A percentile compares a stretch with the other conserved stretches of the same genome.
Evolutionary conservation across 1,284 basidiomycete species (phyloP).

Genomic region (Mycosarcoma mackinlayi): DNA sequence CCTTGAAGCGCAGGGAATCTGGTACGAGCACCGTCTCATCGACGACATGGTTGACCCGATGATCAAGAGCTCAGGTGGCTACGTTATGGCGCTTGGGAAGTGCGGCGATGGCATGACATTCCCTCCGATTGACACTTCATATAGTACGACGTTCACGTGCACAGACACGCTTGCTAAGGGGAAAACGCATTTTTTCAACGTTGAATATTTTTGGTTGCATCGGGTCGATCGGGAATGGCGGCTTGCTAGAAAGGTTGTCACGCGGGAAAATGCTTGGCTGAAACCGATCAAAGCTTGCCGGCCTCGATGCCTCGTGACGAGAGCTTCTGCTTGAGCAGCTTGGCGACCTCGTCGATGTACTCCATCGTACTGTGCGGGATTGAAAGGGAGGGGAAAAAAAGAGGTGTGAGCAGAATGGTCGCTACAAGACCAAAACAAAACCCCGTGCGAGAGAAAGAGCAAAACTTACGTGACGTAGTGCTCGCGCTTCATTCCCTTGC

Average conservation of each 20-base stretch:
- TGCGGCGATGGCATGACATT: no score
- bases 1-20: constrained; percentile 85
- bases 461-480: constrained; percentile 68
- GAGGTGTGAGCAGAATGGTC: no score
- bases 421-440: no score
- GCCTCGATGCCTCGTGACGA: constrained; percentile 49
- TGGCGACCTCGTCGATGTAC: constrained; percentile 64
- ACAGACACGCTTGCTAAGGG: no score
- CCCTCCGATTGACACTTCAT: no score
- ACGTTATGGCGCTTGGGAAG: constrained; percentile 83
- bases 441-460: no score
- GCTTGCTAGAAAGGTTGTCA: constrained; percentile 6
- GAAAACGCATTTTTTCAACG: no score
- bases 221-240: no score
- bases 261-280: neutral
- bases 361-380: no score
- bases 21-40: constrained; percentile 92
- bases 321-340: constrained; percentile 57
- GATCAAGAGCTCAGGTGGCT: constrained; percentile 95
- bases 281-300: constrained; percentile 52
- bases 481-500: constrained; percentile 73
- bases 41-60: constrained; percentile 83
- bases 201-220: constrained; percentile 1
- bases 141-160: no score
- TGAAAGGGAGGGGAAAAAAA: no score